These are phyloP conservation scores for Pleoardoris graminearum DNA, from an alignment of 2,329 filamentous ascomycete species.

Conservation along the genomic window DNA sequence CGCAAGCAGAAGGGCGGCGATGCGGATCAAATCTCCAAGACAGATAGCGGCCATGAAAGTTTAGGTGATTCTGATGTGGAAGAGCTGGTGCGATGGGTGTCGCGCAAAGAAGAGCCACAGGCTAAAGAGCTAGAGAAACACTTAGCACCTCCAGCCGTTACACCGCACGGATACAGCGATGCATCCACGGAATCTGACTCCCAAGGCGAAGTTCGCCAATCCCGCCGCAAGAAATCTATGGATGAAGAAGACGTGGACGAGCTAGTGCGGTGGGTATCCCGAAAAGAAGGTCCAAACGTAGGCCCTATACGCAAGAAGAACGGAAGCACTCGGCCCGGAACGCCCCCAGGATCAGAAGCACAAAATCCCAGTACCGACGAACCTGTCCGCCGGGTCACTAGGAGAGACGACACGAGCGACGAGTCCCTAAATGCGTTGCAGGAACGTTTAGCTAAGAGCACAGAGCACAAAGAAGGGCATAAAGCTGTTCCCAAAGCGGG, in stretches of 20 bases:
- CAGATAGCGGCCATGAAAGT: slow-evolving; percentile 34
- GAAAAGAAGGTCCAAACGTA: slow-evolving; percentile 17
- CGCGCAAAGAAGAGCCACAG: slow-evolving; percentile 19
- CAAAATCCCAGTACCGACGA: slow-evolving; percentile 9
- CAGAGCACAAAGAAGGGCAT: neutral
- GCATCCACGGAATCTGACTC: slow-evolving; percentile 37
- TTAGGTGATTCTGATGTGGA: slow-evolving; percentile 37
- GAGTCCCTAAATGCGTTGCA: slow-evolving; percentile 10
- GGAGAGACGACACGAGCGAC: slow-evolving; percentile 16
- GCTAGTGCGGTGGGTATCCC: slow-evolving; percentile 31
- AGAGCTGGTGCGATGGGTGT: slow-evolving; percentile 34
- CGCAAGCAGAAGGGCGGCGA: slow-evolving; percentile 6
- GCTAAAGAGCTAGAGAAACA: neutral
- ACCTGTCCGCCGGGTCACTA: slow-evolving; percentile 8
- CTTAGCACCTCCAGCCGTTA: neutral
- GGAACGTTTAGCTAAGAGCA: neutral
- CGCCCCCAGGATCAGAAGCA: neutral
- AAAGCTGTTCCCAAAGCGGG: neutral
- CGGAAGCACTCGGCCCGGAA: neutral
- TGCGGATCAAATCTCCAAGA: slow-evolving; percentile 8
- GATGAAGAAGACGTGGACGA: slow-evolving; percentile 29
- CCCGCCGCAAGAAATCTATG: slow-evolving; percentile 10
- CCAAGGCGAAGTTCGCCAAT: slow-evolving; percentile 11
- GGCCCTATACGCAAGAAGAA: slow-evolving; percentile 10
- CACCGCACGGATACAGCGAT: slow-evolving; percentile 26